Evolutionary conservation across 495 filamentous ascomycete genomes (phyloP), one percentile per base, ranked within the genome.

Genomic region (Melanomma pulvis-pyrius): DNA sequence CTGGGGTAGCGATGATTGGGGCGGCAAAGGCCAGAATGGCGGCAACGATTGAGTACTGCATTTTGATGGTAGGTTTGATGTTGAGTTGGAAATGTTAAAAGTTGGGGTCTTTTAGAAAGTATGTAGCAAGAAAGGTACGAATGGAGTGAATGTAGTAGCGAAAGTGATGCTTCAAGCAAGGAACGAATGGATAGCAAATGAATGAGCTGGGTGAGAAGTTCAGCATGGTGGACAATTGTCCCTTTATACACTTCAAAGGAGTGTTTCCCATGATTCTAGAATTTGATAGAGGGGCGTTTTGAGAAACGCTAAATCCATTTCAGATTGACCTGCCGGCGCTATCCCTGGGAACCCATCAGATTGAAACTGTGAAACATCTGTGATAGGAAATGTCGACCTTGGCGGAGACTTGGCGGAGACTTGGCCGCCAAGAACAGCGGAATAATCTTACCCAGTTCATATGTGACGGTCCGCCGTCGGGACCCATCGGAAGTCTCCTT

Each of bases 21-120:
- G 53, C 54, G 17, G 50, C 54, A 22, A 65, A 19, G 53, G 62
- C 62, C 1, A 59, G n/a, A 26, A 55, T 32, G 30, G 62, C 12
- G 28, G 53, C 53, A 22, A 34, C 12, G 24, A 54, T 21, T 34
- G 61, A n/a, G 61, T 17, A 54, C 61, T 65, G 56, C 61, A 65
- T 65, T 36, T 34, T 65, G 13, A 29, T 51, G 30, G 39, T 29
- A 5, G 57, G 29, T 11, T 29, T 5, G 57, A 49, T 41, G 54
- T 44, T 32, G n/a, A 41, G n/a, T 7, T 39, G 19, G 41, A 60
- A 60, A 44, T 26, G 28, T 22, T 13, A 41, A 46, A 39, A 41
- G 54, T 44, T 24, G 21, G n/a, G 19, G 13, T 21, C 13, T 44
- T 39, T 39, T 39, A 2, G 32, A 58, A 22, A 25, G 34, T 26